phyloP scores from a whole-genome alignment of 805 yeast genomes.

The Tetrapisispora taiwanensis region DNA sequence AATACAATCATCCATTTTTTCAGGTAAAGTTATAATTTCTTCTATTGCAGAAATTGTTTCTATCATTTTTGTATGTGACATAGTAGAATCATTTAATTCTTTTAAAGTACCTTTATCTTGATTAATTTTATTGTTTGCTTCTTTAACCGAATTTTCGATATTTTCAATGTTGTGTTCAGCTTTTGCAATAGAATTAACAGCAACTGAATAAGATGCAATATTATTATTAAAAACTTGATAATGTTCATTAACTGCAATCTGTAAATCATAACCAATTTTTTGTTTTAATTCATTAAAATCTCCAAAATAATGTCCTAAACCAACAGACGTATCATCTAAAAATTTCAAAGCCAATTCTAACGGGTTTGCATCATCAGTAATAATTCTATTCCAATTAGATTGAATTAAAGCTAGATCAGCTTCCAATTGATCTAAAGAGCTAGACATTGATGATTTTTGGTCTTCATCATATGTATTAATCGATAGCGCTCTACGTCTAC shows the following conservation, averaged over 20 bases:
- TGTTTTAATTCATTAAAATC: constrained; percentile 57
- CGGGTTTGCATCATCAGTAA: constrained; percentile 57
- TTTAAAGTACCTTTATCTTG: constrained; percentile 46
- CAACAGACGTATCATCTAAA: constrained; percentile 83
- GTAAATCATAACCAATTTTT: constrained; percentile 47
- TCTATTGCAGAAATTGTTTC: constrained; percentile 61
- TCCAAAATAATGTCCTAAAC: constrained; percentile 61
- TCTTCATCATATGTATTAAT: constrained; percentile 21
- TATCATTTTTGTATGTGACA: constrained; percentile 56
- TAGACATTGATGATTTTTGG: constrained; percentile 23
- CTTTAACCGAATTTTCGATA: constrained; percentile 34
- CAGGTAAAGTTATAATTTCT: constrained; percentile 48
- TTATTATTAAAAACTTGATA: constrained; percentile 77
- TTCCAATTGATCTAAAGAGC: constrained; percentile 22
- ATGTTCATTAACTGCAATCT: constrained; percentile 67
- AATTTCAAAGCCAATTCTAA: constrained; percentile 75
- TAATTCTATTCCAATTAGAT: constrained; percentile 41
- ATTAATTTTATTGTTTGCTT: constrained; percentile 41
- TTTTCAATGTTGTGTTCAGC: constrained; percentile 49
- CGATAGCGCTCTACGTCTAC: constrained; percentile 25
- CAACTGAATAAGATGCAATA: constrained; percentile 72
- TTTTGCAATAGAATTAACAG: constrained; percentile 51
- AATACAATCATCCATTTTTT: constrained; percentile 53
- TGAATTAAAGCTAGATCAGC: constrained; percentile 27
- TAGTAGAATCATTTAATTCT: constrained; percentile 56